phyloP scores from a whole-genome alignment of 2,329 filamentous ascomycete species.

The Achaetomium macrosporum region DNA sequence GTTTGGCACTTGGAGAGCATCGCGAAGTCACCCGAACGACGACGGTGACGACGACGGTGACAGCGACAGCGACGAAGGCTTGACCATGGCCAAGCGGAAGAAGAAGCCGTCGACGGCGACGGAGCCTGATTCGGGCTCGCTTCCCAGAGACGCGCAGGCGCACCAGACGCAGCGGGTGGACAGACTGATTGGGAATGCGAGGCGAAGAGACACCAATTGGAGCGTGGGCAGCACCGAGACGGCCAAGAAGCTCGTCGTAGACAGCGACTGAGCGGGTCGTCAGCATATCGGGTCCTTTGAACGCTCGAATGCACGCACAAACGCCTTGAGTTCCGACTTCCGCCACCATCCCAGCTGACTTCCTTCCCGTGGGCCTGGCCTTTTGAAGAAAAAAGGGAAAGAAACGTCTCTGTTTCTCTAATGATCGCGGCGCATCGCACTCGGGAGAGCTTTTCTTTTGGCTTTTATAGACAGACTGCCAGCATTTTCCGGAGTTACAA shows the following conservation, averaged over 20 bases:
- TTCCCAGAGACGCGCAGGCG: background rate
- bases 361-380: too few species aligned
- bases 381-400: too few species aligned
- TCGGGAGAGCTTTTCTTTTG: background rate
- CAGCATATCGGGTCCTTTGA: background rate
- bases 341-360: too few species aligned
- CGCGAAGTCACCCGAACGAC: conserved; percentile 9
- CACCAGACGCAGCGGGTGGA: conserved; percentile 26
- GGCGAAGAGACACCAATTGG: conserved; percentile 53
- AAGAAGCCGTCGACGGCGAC: conserved; percentile 29
- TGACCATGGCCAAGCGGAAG: conserved; percentile 49
- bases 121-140: background rate
- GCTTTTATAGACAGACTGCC: conserved; percentile 1
- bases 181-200: conserved; percentile 32
- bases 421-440: background rate
- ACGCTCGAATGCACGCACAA: too few species aligned
- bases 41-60: conserved; percentile 42
- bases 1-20: background rate
- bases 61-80: conserved; percentile 49
- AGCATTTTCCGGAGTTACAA: background rate
- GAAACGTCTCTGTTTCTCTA: background rate
- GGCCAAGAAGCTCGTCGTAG: conserved; percentile 49
- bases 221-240: conserved; percentile 59
- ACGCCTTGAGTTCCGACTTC: background rate
- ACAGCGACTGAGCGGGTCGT: conserved; percentile 25